Conservation (phyloP, 768 basidiomycete species). For the Paxillus ammoniavirescens region DNA sequence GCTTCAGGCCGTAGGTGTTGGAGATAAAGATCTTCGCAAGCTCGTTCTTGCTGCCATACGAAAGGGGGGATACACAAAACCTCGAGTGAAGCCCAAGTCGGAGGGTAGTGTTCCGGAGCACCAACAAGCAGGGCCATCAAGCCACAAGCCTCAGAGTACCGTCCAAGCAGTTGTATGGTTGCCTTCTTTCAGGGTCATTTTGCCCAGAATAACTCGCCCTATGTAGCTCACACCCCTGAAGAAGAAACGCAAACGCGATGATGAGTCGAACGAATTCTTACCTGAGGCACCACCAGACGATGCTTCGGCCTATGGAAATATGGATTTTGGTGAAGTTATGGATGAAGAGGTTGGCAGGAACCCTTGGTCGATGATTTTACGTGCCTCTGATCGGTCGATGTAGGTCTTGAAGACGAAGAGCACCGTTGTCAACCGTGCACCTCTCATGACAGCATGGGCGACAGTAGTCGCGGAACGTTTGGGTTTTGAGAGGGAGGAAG, state of each 20-base stretch:
- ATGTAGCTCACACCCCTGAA: conserved; percentile 44
- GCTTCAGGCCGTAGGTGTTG: conserved; percentile 56
- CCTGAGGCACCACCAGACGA: conserved; percentile 53
- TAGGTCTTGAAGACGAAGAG: conserved; percentile 62
- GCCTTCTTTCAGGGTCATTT: neutral
- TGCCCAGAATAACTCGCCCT: conserved; percentile 1
- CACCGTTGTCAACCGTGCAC: conserved; percentile 84
- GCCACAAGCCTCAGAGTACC: conserved; percentile 15
- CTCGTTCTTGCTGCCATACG: conserved; percentile 56
- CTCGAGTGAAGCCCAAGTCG: conserved; percentile 17
- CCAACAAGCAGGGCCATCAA: conserved; percentile 6
- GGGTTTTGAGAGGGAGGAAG: conserved; percentile 86
- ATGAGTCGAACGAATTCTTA: conserved; percentile 56
- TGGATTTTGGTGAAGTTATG: conserved; percentile 71
- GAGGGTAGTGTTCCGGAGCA: neutral
- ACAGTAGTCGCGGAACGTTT: conserved; percentile 81
- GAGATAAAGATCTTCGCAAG: conserved; percentile 64
- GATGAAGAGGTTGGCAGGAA: conserved; percentile 61
- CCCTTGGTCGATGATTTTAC: neutral
- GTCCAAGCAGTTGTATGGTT: conserved; percentile 32
- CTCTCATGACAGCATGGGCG: conserved; percentile 94
- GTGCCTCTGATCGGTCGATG: neutral
- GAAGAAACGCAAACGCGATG: conserved; percentile 46
- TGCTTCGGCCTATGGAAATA: conserved; percentile 46
- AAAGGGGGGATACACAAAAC: conserved; percentile 56